phyloP scores from a whole-genome alignment of 305 asterid genomes.

The Fraxinus sp. region DNA sequence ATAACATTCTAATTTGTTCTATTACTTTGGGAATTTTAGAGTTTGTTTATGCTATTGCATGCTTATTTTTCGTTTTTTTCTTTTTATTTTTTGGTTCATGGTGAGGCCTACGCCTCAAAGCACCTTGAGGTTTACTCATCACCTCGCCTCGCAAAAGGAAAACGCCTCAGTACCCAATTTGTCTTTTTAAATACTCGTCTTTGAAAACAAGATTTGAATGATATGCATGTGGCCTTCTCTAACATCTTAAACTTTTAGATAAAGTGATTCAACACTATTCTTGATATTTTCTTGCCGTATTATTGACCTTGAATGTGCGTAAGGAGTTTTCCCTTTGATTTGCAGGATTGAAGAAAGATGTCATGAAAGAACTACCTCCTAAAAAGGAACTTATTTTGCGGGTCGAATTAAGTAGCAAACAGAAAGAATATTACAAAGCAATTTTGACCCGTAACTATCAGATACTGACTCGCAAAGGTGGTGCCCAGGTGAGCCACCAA shows the following conservation, averaged over 20 bases:
- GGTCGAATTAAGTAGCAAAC: slow-evolving; percentile 88
- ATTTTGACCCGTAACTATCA: slow-evolving; percentile 94
- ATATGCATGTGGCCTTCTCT: background rate
- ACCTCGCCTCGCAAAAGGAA: background rate
- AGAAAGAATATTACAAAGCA: slow-evolving; percentile 95
- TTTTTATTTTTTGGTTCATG: background rate
- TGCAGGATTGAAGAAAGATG: slow-evolving; percentile 97
- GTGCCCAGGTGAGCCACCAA: slow-evolving; percentile 70
- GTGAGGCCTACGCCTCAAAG: background rate
- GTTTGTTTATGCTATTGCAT: background rate
- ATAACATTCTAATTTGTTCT: background rate
- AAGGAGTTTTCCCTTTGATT: slow-evolving; percentile 19
- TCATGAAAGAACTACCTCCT: slow-evolving; percentile 91
- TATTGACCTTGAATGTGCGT: slow-evolving; percentile 8
- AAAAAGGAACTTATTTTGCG: slow-evolving; percentile 94
- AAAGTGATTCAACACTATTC: background rate
- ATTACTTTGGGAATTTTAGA: background rate
- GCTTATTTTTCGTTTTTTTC: background rate
- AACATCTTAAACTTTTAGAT: background rate
- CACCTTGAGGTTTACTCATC: background rate
- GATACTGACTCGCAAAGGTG: slow-evolving; percentile 93
- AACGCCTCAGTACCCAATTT: background rate
- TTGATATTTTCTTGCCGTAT: slow-evolving; percentile 20
- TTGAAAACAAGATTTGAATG: background rate
- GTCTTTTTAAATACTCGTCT: background rate